A percentile compares a stretch with the other conserved stretches of the same genome.
These are phyloP conservation scores for Stereocaulon alpinum DNA, from an alignment of 495 filamentous ascomycete genomes.

Conservation along the genomic window DNA sequence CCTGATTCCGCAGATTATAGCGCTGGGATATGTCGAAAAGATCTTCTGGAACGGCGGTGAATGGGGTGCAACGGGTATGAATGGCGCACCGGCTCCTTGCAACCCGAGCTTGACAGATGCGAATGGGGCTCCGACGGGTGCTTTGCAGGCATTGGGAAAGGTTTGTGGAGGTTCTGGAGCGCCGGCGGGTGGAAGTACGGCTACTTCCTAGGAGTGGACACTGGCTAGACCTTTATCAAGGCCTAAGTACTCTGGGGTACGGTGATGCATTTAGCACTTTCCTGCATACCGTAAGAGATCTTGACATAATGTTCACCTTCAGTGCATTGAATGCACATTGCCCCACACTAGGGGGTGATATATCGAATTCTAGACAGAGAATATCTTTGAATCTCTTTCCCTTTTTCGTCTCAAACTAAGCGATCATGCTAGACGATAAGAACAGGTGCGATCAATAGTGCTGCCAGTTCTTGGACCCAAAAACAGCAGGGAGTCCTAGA, in stretches of 20 bases:
- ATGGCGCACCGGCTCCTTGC: constrained; percentile 6
- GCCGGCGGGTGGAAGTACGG: neutral
- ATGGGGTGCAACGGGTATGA: neutral
- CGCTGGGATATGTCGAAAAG: constrained; percentile 20
- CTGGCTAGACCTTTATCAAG: neutral
- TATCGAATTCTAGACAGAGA: neutral
- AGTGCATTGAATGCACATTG: neutral
- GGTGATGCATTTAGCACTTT: neutral
- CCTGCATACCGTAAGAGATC: neutral
- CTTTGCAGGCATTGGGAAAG: constrained; percentile 15
- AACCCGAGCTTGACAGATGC: constrained; percentile 22
- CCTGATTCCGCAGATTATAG: constrained; percentile 9
- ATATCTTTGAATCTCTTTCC: neutral
- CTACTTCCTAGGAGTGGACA: neutral
- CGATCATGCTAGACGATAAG: no score
- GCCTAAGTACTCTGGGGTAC: neutral
- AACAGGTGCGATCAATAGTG: no score
- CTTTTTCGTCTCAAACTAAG: neutral
- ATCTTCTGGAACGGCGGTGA: constrained; percentile 25
- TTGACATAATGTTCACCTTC: neutral
- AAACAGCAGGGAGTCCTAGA: no score
- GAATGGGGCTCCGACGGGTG: constrained; percentile 15
- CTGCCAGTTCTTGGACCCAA: no score
- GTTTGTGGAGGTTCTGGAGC: constrained; percentile 1
- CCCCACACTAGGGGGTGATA: neutral